phyloP scores from a whole-genome alignment of 2,329 filamentous ascomycete genomes.

The Colletotrichum musicola region DNA sequence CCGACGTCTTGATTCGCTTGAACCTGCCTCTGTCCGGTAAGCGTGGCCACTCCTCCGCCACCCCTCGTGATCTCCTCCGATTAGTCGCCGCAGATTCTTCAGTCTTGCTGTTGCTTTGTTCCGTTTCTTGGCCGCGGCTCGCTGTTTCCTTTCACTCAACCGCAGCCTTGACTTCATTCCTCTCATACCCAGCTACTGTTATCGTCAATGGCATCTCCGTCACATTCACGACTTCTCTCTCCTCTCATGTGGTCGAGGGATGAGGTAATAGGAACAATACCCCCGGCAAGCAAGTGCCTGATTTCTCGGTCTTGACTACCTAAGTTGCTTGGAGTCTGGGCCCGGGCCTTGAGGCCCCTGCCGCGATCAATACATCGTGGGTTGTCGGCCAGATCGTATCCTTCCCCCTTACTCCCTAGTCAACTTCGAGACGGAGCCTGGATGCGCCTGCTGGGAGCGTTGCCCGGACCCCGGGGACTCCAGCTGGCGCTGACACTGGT shows the following conservation, averaged over 20 bases:
- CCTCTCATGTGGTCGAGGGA: not conserved
- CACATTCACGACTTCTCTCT: not conserved
- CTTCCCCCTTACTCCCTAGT: not conserved
- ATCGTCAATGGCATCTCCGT: conserved; percentile 13
- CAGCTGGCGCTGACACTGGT: conserved; percentile 27
- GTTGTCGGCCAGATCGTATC: conserved; percentile 14
- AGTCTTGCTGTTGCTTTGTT: not conserved
- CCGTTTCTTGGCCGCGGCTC: not conserved
- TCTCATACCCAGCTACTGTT: conserved; percentile 5
- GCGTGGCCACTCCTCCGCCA: conserved; percentile 11
- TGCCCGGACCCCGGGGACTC: not conserved
- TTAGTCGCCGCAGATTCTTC: conserved; percentile 12
- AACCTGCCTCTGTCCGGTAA: conserved; percentile 26
- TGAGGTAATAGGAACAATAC: conserved; percentile 4
- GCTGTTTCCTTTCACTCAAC: not conserved
- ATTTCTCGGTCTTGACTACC: conserved; percentile 3
- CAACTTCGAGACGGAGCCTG: conserved; percentile 1
- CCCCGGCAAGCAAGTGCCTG: conserved; percentile 2
- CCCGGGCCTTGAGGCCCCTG: conserved; percentile 3
- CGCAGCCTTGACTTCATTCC: not conserved
- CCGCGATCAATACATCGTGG: conserved; percentile 8
- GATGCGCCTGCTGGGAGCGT: conserved; percentile 11
- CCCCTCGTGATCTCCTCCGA: conserved; percentile 21
- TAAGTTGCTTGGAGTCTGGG: not conserved
- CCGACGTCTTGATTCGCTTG: conserved; percentile 12